phyloP scores from a whole-genome alignment of 1,284 basidiomycete genomes.

The Spongiforma sp. region DNA sequence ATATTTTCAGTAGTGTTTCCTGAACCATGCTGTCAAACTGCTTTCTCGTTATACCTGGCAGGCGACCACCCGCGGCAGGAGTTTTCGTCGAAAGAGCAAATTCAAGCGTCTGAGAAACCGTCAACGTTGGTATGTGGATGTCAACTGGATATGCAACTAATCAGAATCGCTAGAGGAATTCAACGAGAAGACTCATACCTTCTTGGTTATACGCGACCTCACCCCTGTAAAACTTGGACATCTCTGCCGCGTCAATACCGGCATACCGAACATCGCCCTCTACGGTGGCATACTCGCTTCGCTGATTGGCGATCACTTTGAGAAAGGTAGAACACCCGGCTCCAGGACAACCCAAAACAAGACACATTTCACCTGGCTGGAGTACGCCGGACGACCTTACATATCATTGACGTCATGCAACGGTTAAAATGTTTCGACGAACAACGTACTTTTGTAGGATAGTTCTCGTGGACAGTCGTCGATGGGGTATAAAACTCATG shows the following conservation, averaged over 20 bases:
- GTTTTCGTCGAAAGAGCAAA: constrained; percentile 69
- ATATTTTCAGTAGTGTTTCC: constrained; percentile 65
- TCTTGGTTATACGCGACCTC: constrained; percentile 74
- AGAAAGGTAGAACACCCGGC: constrained; percentile 80
- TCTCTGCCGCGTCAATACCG: constrained; percentile 58
- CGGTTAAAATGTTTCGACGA: background rate
- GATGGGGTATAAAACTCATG: constrained; percentile 61
- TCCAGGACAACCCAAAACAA: constrained; percentile 69
- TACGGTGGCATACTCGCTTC: constrained; percentile 61
- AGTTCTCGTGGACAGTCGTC: constrained; percentile 54
- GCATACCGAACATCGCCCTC: constrained; percentile 74
- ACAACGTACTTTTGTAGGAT: constrained; percentile 70
- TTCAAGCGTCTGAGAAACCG: constrained; percentile 68
- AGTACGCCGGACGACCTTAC: constrained; percentile 74
- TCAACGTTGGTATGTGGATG: constrained; percentile 77
- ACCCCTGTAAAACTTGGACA: constrained; percentile 63
- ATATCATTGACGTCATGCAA: constrained; percentile 27
- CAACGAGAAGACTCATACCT: no score
- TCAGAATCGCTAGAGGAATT: no score
- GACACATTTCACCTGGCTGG: constrained; percentile 42
- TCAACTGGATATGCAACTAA: no score
- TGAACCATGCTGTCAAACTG: constrained; percentile 53
- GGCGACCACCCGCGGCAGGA: constrained; percentile 55
- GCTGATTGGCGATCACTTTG: constrained; percentile 73
- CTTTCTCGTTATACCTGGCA: constrained; percentile 48